Base-by-base conservation (phyloP, 1,284 basidiomycete species). In the Sanghuangporus sanghuang region DNA sequence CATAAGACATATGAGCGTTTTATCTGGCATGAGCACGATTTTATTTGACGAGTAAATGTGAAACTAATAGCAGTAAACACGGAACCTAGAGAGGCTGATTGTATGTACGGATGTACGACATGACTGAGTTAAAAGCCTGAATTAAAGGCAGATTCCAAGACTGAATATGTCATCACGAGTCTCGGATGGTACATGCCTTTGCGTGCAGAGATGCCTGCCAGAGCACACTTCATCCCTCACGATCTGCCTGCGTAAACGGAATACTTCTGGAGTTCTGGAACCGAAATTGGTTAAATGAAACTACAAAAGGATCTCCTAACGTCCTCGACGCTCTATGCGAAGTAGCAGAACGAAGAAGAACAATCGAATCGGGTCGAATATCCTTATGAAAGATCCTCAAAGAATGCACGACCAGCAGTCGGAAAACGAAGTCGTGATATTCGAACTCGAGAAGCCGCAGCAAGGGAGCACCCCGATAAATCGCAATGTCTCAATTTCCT, bases 111-210 rank as follows among this genome's bases (percentile, higher is more conserved):
- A n/a, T n/a, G 27, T 32, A 32, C 27, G 0, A 32, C 3, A 32
- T 32, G 27, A 0, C 27, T 32, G 27, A 32, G 27, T 32, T 3
- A 32, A 32, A 3, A 5, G 27, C 27, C 27, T 32, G 2, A 32
- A 3, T 32, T 32, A 32, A 1, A 66, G 60, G 39, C 61, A 62
- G 40, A 66, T 44, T 8, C 65, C 65, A 4, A 66, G 53, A 23
- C 58, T 53, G 49, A 64, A 66, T 21, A 66, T 57, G 48, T 66
- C 65, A 48, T 66, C 59, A 9, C 53, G 46, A 53, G 57, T 64
- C 23, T 64, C 35, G 35, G 49, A 61, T 35, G 49, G 38, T 38
- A 32, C 4, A 27, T 36, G 56, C 18, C 7, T 11, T 6, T 18
- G 16, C 3, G 53, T 36, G 12, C 16, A 36, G 9, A 54, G 16